Evolutionary conservation across 2,329 filamentous ascomycete genomes (phyloP).

Genomic region (Exophiala sp.): DNA sequence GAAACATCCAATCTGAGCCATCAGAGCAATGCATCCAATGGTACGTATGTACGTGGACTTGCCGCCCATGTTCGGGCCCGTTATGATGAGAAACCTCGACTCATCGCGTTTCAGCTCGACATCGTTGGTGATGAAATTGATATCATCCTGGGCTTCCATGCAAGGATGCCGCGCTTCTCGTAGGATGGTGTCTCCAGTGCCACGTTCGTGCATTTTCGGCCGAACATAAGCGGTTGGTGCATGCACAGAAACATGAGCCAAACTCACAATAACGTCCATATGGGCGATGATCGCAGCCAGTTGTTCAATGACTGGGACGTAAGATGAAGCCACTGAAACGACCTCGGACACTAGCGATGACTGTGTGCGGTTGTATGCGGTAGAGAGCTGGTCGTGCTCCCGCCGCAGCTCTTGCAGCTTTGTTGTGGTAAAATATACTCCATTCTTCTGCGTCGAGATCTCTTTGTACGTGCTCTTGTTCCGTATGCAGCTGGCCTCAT

Average conservation of each 20-base stretch:
- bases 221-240: constrained; percentile 88
- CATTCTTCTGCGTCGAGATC: constrained; percentile 97
- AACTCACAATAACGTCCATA: constrained; percentile 89
- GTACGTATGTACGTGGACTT: constrained; percentile 98
- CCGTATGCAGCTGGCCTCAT: constrained; percentile 85
- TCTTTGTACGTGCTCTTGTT: constrained; percentile 89
- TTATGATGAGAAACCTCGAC: constrained; percentile 93
- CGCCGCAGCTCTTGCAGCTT: constrained; percentile 74
- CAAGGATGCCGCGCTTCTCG: constrained; percentile 93
- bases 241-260: constrained; percentile 89
- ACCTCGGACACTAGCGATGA: constrained; percentile 87
- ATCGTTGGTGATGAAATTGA: constrained; percentile 98
- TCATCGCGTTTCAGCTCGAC: constrained; percentile 72
- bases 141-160: constrained; percentile 97
- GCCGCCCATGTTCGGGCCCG: constrained; percentile 97
- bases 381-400: constrained; percentile 89
- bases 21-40: constrained; percentile 91
- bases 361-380: constrained; percentile 94
- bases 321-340: constrained; percentile 87
- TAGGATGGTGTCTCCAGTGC: constrained; percentile 82
- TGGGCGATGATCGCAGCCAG: constrained; percentile 86
- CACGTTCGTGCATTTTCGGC: constrained; percentile 84
- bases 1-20: constrained; percentile 96
- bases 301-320: constrained; percentile 86
- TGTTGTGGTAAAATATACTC: constrained; percentile 93